Percentiles rank a stretch among this genome's conserved stretches.
Conservation (phyloP, 176 grass and related monocot species). For the Raddia guianensis region DNA sequence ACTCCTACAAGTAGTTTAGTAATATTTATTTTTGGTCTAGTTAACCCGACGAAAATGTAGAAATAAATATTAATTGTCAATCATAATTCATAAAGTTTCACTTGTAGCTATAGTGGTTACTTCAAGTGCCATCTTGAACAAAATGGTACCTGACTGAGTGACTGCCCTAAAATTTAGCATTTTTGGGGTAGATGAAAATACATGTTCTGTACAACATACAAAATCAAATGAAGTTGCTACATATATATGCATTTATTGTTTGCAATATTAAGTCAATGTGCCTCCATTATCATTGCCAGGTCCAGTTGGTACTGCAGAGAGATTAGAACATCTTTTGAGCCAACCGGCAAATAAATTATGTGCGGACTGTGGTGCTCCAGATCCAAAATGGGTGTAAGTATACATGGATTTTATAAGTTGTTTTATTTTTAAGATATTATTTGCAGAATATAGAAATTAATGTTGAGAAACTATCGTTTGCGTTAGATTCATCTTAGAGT, state of each 20-base stretch:
- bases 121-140: neutral
- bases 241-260: neutral
- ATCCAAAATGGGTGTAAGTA: slow-evolving; percentile 99
- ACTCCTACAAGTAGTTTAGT: too few relatives aligned
- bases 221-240: slow-evolving; percentile 9
- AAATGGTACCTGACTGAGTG: neutral
- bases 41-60: neutral
- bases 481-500: neutral
- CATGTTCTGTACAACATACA: neutral
- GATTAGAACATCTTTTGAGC: slow-evolving; percentile 69
- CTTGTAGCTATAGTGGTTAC: neutral
- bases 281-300: slow-evolving; percentile 36
- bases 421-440: neutral
- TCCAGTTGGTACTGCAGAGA: slow-evolving; percentile 40
- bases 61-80: neutral
- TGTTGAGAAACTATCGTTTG: neutral
- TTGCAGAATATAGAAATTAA: neutral
- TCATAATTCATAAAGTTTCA: neutral
- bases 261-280: slow-evolving; percentile 15
- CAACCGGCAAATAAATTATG: slow-evolving; percentile 72
- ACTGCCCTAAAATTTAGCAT: slow-evolving; percentile 19
- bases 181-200: slow-evolving; percentile 2
- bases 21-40: neutral
- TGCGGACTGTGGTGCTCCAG: slow-evolving; percentile 76
- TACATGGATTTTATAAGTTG: slow-evolving; percentile 17